Conservation (phyloP, 495 filamentous ascomycete genomes). For the Sabuloglossum arenarium region DNA sequence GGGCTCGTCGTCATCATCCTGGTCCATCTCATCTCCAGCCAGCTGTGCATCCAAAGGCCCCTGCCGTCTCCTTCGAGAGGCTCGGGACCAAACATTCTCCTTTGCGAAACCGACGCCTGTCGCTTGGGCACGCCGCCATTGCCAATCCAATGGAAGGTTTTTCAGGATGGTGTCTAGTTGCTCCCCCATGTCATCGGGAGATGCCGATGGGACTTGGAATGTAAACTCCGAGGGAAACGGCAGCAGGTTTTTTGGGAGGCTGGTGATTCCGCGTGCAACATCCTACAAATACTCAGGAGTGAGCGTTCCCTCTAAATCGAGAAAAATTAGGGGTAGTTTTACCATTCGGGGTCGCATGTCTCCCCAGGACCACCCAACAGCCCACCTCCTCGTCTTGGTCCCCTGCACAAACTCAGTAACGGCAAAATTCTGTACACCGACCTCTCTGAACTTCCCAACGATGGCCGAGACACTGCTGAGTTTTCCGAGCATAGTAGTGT, state of each 20-base stretch:
- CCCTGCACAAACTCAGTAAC: conserved; percentile 67
- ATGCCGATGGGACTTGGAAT: conserved; percentile 20
- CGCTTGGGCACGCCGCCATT: conserved; percentile 22
- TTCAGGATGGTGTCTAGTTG: conserved; percentile 21
- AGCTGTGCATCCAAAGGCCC: conserved; percentile 7
- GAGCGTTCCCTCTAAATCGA: neutral
- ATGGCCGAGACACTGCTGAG: conserved; percentile 45
- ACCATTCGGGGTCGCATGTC: conserved; percentile 43
- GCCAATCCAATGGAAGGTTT: conserved; percentile 29
- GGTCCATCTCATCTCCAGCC: conserved; percentile 7
- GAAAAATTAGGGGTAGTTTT: conserved; percentile 6
- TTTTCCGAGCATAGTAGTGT: conserved; percentile 81
- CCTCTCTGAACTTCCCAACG: conserved; percentile 34
- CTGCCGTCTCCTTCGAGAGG: conserved; percentile 30
- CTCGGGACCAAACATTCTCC: conserved; percentile 52
- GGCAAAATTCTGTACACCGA: conserved; percentile 55
- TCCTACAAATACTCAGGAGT: conserved; percentile 13
- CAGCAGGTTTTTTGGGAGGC: conserved; percentile 35
- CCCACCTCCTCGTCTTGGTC: conserved; percentile 66
- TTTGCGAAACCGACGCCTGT: conserved; percentile 33
- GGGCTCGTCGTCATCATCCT: conserved; percentile 14
- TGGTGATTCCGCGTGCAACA: conserved; percentile 33
- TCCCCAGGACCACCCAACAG: conserved; percentile 67
- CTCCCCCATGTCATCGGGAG: conserved; percentile 14
- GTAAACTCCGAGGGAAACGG: conserved; percentile 35